Base-by-base conservation (phyloP, 768 basidiomycete species). In the Megacollybia marginata region DNA sequence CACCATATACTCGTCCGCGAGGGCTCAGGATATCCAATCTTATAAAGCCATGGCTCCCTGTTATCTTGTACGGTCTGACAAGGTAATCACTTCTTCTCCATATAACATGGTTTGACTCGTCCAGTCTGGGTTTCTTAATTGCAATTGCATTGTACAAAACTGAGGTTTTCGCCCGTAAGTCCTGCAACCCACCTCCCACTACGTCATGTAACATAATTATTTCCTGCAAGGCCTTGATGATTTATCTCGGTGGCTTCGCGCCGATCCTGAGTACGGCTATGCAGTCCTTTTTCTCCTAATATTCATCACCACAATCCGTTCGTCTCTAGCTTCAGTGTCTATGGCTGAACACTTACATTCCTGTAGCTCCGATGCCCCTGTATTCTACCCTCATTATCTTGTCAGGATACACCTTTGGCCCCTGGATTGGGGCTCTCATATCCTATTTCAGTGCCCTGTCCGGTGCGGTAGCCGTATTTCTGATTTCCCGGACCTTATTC, bases 341-440 rank as follows among this genome's bases (percentile, higher is more conserved):
- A n/a, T 16, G 5, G 4, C n/a, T 28, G 44, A 13, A 49, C 50
- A 53, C 54, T 48, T 42, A 23, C 47, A 31, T 31, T 52, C 48
- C 51, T 28, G 32, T 61, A 92, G 90, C 93, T 38, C 93, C 93
- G 33, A 60, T 96, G 44, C 93, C 93, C 33, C 73, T 96, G 49
- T 96, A 95, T 69, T 93, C 90, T 57, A 95, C 93, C 0, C 75
- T 96, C 67, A 93, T 95, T 62, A 81, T 91, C 55, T 73, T 96
- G 56, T 88, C 91, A 40, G 92, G 92, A 19, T 95, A 95, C 65
- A 92, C 91, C 9, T 93, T 83, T 60, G 91, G 91, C 47, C 75
- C 88, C 18, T 85, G 82, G 82, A 74, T 75, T 43, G 93, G 92
- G 56, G 90, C 90, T 52, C 67, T 88, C 56, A 80, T 96, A 61